Evolutionary conservation across 768 basidiomycete species (phyloP).

Genomic region (Xerocomus potaroensis): DNA sequence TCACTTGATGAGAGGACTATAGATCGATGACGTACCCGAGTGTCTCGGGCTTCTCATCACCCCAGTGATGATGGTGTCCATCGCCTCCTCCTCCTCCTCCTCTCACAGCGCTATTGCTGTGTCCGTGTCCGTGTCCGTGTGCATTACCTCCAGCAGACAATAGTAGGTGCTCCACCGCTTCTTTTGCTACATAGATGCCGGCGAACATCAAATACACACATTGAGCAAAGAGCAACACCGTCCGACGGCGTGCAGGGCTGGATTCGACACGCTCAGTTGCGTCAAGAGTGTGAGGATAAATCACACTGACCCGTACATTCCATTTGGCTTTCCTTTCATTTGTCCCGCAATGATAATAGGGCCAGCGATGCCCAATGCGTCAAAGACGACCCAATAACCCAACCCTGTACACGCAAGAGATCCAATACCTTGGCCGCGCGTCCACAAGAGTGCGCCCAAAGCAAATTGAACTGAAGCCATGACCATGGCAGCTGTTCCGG

Average conservation of each 20-base stretch:
- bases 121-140: slow-evolving; percentile 56
- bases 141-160: slow-evolving; percentile 78
- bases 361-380: slow-evolving; percentile 74
- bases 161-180: slow-evolving; percentile 89
- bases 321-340: slow-evolving; percentile 30
- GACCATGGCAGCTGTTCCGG: slow-evolving; percentile 19
- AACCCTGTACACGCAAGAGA: slow-evolving; percentile 85
- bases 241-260: slow-evolving; percentile 65
- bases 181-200: slow-evolving; percentile 94
- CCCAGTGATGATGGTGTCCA: slow-evolving; percentile 64
- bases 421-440: slow-evolving; percentile 81
- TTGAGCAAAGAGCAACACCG: slow-evolving; percentile 80
- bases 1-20: not conserved
- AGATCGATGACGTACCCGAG: slow-evolving; percentile 35
- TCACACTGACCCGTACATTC: slow-evolving; percentile 59
- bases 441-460: slow-evolving; percentile 79
- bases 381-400: slow-evolving; percentile 96
- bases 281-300: slow-evolving; percentile 12
- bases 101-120: slow-evolving; percentile 54
- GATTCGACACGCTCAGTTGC: not conserved
- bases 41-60: slow-evolving; percentile 42
- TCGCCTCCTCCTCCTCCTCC: slow-evolving; percentile 25
- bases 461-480: slow-evolving; percentile 46
- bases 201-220: slow-evolving; percentile 93
- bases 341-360: slow-evolving; percentile 31